A percentile compares a stretch with the other conserved stretches of the same genome.
Evolutionary conservation across 2,329 filamentous ascomycete genomes (phyloP).

Genomic region (Metarhizium album): DNA sequence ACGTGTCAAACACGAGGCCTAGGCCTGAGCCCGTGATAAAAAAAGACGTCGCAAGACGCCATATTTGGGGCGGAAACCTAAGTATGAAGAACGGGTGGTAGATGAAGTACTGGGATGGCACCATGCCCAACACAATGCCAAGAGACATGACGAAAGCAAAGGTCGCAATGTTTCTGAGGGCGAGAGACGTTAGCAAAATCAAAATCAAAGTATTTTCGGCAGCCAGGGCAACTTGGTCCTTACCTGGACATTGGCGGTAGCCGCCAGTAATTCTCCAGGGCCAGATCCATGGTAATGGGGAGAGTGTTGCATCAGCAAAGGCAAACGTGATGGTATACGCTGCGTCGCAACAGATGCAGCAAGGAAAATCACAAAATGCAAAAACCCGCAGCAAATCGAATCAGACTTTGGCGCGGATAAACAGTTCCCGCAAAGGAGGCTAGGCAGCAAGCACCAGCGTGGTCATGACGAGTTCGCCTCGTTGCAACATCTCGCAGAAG

Average conservation of each 20-base stretch:
- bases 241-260: conserved; percentile 32
- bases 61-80: conserved; percentile 34
- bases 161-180: conserved; percentile 52
- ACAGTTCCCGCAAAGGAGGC: conserved; percentile 17
- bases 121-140: conserved; percentile 43
- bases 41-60: conserved; percentile 32
- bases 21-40: conserved; percentile 28
- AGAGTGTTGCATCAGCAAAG: conserved; percentile 17
- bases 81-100: conserved; percentile 43
- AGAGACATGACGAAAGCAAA: conserved; percentile 50
- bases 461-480: conserved; percentile 23
- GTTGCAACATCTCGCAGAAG: conserved; percentile 23
- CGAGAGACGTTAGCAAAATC: conserved; percentile 11
- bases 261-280: conserved; percentile 26
- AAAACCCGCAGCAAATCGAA: background rate
- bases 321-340: background rate
- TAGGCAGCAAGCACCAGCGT: conserved; percentile 7
- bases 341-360: background rate
- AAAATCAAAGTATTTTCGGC: background rate
- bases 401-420: conserved; percentile 2
- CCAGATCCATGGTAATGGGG: conserved; percentile 22
- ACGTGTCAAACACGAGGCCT: conserved; percentile 60
- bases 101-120: conserved; percentile 39
- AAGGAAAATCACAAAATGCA: conserved; percentile 10
- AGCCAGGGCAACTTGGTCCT: conserved; percentile 12